A percentile compares a stretch with the other conserved stretches of the same genome.
phyloP scores from a whole-genome alignment of 176 grass and related monocot genomes.

The Puya raimondii region DNA sequence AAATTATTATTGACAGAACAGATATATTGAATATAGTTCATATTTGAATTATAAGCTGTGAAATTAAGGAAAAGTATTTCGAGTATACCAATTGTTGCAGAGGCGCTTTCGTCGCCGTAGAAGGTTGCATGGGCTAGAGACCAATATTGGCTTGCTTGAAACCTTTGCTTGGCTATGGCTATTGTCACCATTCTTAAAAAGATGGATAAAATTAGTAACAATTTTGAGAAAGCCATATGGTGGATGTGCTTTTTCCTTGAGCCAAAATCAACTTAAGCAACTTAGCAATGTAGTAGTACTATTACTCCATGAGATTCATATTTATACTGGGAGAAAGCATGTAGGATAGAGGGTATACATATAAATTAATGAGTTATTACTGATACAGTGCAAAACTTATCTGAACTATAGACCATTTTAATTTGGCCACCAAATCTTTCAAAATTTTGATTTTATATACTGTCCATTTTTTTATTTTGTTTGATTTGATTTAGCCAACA shows the following conservation, averaged over 20 bases:
- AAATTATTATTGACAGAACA: no score
- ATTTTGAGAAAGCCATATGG: conserved; percentile 22
- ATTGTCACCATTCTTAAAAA: conserved; percentile 19
- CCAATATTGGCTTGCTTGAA: conserved; percentile 37
- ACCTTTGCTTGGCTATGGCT: conserved; percentile 27
- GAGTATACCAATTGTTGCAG: conserved; percentile 51
- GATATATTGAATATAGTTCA: no score
- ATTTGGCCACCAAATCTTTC: no score
- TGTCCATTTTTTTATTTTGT: no score
- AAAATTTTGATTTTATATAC: no score
- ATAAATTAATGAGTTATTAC: not conserved
- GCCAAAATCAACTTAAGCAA: not conserved
- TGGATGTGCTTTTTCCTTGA: not conserved
- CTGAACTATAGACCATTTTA: no score
- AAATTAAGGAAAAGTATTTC: not conserved
- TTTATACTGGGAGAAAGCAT: not conserved
- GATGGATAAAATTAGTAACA: conserved; percentile 16
- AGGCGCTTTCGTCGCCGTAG: conserved; percentile 65
- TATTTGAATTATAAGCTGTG: no score
- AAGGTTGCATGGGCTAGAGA: conserved; percentile 65
- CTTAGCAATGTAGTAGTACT: not conserved
- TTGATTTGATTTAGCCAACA: no score
- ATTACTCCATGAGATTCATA: not conserved
- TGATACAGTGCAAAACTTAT: not conserved
- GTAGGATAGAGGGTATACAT: not conserved